phyloP scores from a whole-genome alignment of 805 yeast species.

The Pichia deserticola region DNA sequence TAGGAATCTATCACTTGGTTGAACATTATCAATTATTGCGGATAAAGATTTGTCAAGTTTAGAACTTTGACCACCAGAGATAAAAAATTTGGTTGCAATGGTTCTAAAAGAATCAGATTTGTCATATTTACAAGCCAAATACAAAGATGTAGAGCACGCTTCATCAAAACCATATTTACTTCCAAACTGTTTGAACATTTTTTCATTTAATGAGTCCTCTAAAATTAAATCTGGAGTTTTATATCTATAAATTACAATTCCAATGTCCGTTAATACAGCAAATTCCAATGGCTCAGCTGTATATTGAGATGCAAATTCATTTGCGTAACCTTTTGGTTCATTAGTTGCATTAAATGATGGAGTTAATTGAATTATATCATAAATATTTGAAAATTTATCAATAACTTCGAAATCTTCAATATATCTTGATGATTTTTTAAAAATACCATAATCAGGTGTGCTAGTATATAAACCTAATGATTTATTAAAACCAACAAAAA shows the following conservation, averaged over 20 bases:
- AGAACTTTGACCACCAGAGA: constrained; percentile 49
- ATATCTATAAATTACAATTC: constrained; percentile 68
- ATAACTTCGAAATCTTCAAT: constrained; percentile 78
- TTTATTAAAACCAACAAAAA: constrained; percentile 58
- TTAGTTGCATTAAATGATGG: constrained; percentile 64
- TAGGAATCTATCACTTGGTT: constrained; percentile 83
- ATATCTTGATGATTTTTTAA: constrained; percentile 63
- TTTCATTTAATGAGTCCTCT: constrained; percentile 55
- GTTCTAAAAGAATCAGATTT: constrained; percentile 43
- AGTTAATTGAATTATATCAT: constrained; percentile 65
- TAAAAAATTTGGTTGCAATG: constrained; percentile 43
- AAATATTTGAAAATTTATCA: constrained; percentile 48
- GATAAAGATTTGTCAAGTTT: constrained; percentile 30
- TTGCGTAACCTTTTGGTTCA: constrained; percentile 76
- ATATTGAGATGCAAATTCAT: constrained; percentile 82
- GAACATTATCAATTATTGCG: constrained; percentile 61
- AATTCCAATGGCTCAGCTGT: constrained; percentile 56
- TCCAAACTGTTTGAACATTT: constrained; percentile 59
- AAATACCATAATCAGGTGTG: constrained; percentile 77
- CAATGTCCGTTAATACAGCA: constrained; percentile 75
- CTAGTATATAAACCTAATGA: constrained; percentile 55
- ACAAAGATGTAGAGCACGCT: constrained; percentile 81
- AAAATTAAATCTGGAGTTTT: constrained; percentile 76
- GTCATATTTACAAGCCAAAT: constrained; percentile 70
- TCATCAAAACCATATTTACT: constrained; percentile 81